phyloP scores from a whole-genome alignment of 108 stramenopile genomes.

The Asterionellopsis glacialis region DNA sequence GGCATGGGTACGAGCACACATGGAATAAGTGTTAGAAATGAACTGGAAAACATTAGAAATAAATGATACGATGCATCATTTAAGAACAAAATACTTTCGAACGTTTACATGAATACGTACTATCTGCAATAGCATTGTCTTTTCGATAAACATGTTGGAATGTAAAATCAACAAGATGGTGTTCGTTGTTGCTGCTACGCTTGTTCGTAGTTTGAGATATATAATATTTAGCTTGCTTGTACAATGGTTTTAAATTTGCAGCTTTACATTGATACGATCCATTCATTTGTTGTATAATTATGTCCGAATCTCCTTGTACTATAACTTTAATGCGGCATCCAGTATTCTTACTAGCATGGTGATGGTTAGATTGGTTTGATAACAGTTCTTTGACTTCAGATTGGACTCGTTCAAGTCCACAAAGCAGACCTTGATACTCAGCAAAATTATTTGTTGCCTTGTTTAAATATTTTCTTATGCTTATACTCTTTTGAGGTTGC shows the following conservation, averaged over 20 bases:
- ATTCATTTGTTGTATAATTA: slow-evolving; percentile 72
- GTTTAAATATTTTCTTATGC: slow-evolving; percentile 5
- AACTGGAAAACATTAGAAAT: not conserved
- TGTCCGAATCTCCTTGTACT: slow-evolving; percentile 67
- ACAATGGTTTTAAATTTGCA: slow-evolving; percentile 34
- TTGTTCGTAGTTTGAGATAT: not conserved
- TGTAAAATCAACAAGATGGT: slow-evolving; percentile 3
- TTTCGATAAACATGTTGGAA: slow-evolving; percentile 70
- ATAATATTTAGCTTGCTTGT: slow-evolving; percentile 8
- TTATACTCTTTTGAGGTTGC: slow-evolving; percentile 9
- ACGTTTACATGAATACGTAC: slow-evolving; percentile 13
- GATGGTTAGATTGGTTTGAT: not conserved
- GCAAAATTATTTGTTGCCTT: slow-evolving; percentile 74
- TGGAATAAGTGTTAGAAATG: slow-evolving; percentile 5
- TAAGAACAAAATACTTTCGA: not conserved
- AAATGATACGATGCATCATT: too few relatives aligned
- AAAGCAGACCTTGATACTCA: slow-evolving; percentile 64
- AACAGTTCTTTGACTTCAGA: slow-evolving; percentile 11
- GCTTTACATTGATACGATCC: slow-evolving; percentile 55
- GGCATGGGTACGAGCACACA: too few relatives aligned
- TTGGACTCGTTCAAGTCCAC: slow-evolving; percentile 31
- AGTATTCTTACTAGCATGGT: not conserved
- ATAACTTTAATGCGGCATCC: slow-evolving; percentile 13
- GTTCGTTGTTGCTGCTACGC: not conserved
- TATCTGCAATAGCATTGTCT: slow-evolving; percentile 63